phyloP scores from a whole-genome alignment of 176 grass and related monocot genomes.

The Aegilops speltoides region DNA sequence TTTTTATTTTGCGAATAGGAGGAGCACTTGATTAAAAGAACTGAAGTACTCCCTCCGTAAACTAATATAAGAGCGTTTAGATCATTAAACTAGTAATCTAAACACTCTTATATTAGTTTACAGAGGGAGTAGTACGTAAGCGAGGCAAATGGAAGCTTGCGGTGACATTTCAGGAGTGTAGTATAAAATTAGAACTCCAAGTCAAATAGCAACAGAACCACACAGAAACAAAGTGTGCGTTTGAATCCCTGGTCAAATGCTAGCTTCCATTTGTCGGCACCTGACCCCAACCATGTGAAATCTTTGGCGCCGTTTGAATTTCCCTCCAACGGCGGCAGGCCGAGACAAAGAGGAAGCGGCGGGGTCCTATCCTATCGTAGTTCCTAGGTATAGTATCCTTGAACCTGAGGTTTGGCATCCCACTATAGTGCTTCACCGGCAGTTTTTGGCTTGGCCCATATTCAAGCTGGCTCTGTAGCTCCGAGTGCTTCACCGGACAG shows the following conservation, averaged over 20 bases:
- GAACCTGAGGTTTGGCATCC: conserved; percentile 5
- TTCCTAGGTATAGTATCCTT: background rate
- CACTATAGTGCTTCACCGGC: background rate
- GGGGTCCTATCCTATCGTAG: background rate
- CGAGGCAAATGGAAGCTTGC: background rate
- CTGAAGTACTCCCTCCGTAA: background rate
- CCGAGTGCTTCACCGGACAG: too few species aligned
- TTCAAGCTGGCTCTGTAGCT: background rate
- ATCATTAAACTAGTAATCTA: too few species aligned
- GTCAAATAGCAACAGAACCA: background rate
- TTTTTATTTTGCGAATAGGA: too few species aligned
- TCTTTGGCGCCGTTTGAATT: background rate
- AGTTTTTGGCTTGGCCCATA: background rate
- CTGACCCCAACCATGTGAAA: background rate
- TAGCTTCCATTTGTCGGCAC: background rate
- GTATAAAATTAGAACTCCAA: background rate
- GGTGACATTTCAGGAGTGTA: background rate
- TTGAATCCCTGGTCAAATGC: background rate
- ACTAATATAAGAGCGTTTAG: too few species aligned
- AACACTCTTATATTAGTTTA: too few species aligned
- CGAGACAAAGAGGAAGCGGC: conserved; percentile 3
- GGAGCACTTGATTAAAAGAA: background rate
- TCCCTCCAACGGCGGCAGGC: background rate
- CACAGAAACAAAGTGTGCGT: background rate
- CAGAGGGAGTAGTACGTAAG: background rate